Evolutionary conservation across 805 yeast species (phyloP).

Genomic region (Priceomyces haplophilus): DNA sequence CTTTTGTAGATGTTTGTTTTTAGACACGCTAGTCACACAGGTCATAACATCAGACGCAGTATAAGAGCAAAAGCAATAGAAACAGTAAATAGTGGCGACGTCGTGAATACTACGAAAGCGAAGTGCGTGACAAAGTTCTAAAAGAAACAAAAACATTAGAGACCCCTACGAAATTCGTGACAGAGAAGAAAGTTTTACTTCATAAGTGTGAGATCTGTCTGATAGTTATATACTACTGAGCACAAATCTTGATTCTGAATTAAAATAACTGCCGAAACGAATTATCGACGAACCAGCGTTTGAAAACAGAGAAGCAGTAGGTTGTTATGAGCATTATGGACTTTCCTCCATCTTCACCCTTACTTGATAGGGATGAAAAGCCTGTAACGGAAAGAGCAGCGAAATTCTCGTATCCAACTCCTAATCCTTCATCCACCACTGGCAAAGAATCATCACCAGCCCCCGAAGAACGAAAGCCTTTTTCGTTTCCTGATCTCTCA

Average conservation of each 20-base stretch:
- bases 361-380: conserved; percentile 21
- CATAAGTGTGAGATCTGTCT: no score
- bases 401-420: conserved; percentile 54
- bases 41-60: not conserved
- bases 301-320: no score
- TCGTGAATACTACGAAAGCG: not conserved
- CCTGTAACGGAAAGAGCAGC: conserved; percentile 12
- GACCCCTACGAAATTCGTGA: not conserved
- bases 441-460: conserved; percentile 44
- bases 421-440: conserved; percentile 58
- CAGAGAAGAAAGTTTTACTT: not conserved
- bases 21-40: not conserved
- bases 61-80: not conserved
- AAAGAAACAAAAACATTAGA: not conserved
- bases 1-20: not conserved
- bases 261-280: no score
- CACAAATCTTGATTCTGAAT: no score
- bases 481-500: not conserved
- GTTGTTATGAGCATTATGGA: conserved; percentile 10
- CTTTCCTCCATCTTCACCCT: conserved; percentile 56
- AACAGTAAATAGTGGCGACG: not conserved
- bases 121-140: not conserved
- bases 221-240: no score
- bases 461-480: not conserved
- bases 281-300: not conserved